Evolutionary conservation across 257 asterid genomes (phyloP), one percentile per base, ranked within the genome.

Genomic region (Solanum sparsipilum): DNA sequence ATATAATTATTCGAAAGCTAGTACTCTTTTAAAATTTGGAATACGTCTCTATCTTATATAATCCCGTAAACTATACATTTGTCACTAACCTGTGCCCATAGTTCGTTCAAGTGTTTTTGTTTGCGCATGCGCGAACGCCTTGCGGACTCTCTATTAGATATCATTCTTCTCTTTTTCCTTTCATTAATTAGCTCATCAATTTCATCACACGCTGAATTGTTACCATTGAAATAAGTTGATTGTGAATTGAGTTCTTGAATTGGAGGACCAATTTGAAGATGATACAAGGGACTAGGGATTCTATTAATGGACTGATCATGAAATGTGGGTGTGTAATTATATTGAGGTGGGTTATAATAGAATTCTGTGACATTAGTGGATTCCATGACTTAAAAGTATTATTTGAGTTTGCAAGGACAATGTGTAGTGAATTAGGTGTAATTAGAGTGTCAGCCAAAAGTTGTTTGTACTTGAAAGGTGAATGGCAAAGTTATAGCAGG

Each of bases 101-200:
- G 98, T 91, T 94, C 98, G 41, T 95, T 98, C 87, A 96, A 89
- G 86, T 95, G 99, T 91, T 93, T 96, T 82, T 95, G 99, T 87
- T 96, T 96, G n/a, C 99, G 95, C 99, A 96, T 96, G 84, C 98
- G 98, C 9, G 99, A 96, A 21, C 99, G n/a, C 10, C 99, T 87
- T 4, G 99, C 99, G 0, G 98, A 96, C 83, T 96, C 98, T 71
- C 98, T 83, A 90, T 96, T 96, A 5, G 99, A 95, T 32, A 96
- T 94, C 98, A 96, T 96, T 85, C 99, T 90, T 65, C 98, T 90
- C 76, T 94, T 94, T 88, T 95, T 96, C 91, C 99, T 90, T 89
- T 95, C 99, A 16, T 93, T 93, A 87, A 95, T 94, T 75, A 96
- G 90, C 79, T 94, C 99, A 58, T 95, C 98, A 3, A 96, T 96